These are phyloP conservation scores for Chrysanthemum makinoi DNA, from an alignment of 129 eudicot genomes.

Conservation along the genomic window DNA sequence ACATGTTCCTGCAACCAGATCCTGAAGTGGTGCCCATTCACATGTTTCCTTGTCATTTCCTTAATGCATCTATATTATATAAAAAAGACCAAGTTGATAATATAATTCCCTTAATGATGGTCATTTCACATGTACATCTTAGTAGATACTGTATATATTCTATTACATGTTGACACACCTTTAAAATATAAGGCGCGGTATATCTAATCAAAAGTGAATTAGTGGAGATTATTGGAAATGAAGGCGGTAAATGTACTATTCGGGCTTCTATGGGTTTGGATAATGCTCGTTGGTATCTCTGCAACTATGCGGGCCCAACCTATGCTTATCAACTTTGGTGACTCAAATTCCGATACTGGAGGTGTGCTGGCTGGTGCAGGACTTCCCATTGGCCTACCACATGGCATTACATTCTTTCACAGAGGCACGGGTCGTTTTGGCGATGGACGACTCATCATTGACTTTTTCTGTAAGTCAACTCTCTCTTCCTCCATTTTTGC, in stretches of 20 bases:
- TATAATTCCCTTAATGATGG: conserved; percentile 16
- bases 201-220: conserved; percentile 6
- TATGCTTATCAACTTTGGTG: conserved; percentile 38
- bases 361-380: conserved; percentile 44
- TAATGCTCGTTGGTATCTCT: conserved; percentile 17
- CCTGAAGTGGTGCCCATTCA: conserved; percentile 22
- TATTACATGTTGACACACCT: conserved; percentile 18
- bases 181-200: neutral
- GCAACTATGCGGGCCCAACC: conserved; percentile 4
- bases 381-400: conserved; percentile 47
- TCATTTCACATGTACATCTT: conserved; percentile 23
- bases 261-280: conserved; percentile 22
- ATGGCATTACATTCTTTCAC: conserved; percentile 45
- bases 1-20: conserved; percentile 18
- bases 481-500: neutral
- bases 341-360: conserved; percentile 44
- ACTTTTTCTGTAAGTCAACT: conserved; percentile 40
- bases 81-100: neutral
- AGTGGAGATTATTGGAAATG: neutral
- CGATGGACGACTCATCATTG: conserved; percentile 40
- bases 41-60: conserved; percentile 18
- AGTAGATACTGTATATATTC: neutral
- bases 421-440: conserved; percentile 44
- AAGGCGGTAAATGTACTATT: neutral
- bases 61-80: neutral